Evolutionary conservation across 176 grass and related monocot genomes (phyloP).

Genomic region (Aegilops bicornis): DNA sequence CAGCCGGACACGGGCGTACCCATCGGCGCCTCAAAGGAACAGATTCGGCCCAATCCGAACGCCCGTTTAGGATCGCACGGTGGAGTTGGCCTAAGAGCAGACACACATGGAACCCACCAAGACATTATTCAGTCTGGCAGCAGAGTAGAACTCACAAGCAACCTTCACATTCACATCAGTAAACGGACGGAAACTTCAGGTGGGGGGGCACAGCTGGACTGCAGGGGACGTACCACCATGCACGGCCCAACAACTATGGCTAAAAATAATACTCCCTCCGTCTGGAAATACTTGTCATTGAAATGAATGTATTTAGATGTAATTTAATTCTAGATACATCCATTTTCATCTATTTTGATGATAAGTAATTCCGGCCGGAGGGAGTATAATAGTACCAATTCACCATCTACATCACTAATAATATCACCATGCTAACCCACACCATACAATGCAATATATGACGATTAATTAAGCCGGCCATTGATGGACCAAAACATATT

Average conservation of each 20-base stretch:
- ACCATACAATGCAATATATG: too few species aligned
- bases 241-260: not conserved
- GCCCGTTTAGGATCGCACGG: too few species aligned
- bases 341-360: too few species aligned
- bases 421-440: not conserved
- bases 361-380: too few species aligned
- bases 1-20: too few species aligned
- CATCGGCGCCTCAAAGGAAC: too few species aligned
- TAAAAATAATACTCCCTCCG: not conserved
- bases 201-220: conserved; percentile 22
- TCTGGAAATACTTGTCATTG: too few species aligned
- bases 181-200: not conserved
- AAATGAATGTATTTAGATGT: too few species aligned
- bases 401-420: not conserved
- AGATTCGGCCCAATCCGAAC: too few species aligned
- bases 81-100: not conserved
- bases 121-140: not conserved
- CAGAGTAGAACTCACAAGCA: not conserved
- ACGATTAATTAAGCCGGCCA: too few species aligned
- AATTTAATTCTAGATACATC: too few species aligned
- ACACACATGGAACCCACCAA: not conserved
- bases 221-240: conserved; percentile 28
- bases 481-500: not conserved
- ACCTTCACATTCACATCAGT: not conserved
- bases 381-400: not conserved